These are phyloP conservation scores for Saccharomycopsis oosterbeekiorum DNA, from an alignment of 805 yeast species.

Conservation along the genomic window DNA sequence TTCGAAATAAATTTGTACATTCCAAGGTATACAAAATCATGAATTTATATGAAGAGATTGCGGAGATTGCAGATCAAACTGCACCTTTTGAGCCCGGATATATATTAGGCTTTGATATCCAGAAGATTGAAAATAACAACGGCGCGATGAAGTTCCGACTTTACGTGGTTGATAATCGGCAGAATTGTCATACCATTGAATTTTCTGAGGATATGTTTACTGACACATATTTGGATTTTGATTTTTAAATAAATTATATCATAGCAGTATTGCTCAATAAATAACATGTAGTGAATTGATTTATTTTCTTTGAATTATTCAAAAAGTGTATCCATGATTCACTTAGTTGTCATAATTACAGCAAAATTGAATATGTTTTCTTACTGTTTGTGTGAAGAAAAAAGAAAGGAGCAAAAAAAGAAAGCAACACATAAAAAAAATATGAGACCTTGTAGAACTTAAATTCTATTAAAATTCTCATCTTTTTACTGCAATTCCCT, in stretches of 20 bases:
- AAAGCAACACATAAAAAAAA: neutral
- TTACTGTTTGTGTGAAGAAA: neutral
- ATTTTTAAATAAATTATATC: neutral
- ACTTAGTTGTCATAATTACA: neutral
- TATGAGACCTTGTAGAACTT: neutral
- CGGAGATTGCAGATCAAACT: neutral
- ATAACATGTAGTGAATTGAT: too few species aligned
- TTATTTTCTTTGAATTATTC: too few species aligned
- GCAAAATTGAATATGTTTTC: too few species aligned
- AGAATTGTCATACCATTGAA: neutral
- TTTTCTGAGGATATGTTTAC: neutral
- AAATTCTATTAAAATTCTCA: neutral
- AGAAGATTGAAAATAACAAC: neutral
- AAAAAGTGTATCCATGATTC: neutral
- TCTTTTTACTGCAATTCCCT: neutral
- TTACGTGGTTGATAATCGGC: neutral
- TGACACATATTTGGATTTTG: neutral
- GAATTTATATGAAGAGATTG: neutral
- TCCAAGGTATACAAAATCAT: neutral
- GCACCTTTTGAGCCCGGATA: neutral
- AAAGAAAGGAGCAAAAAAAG: neutral
- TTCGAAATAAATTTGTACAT: neutral
- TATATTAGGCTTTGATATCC: neutral
- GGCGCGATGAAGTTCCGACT: neutral
- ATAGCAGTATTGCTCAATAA: too few species aligned